Base-by-base conservation (phyloP, 1,284 basidiomycete genomes). In the Marasmius fiardii region DNA sequence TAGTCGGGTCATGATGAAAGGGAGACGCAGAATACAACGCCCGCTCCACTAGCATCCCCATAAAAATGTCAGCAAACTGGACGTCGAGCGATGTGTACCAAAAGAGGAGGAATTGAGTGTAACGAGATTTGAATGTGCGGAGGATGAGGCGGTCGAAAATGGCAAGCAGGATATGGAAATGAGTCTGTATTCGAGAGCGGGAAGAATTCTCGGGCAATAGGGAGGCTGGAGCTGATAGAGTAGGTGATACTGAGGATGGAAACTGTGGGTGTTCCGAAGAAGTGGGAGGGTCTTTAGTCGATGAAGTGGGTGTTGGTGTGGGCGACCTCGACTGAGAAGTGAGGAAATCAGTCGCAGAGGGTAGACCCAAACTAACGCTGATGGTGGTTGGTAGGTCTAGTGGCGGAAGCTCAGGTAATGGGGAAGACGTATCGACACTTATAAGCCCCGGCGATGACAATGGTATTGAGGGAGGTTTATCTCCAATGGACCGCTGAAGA, bases 31-130 rank as follows among this genome's bases (percentile, higher is more conserved):
- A 79, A 60, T 95, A 86, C 12, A 98, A 74, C 0, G 95, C 93
- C 58, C 92, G 88, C 18, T 90, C 89, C 44, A 98, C 88, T 24
- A 99, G 86, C 65, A 95, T 85, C 43, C 95, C 95, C 56, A 95
- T 90, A 68, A 99, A 98, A 56, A 93, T 81, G 69, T 99, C 96
- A 43, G 91, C 85, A 65, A 95, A 98, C 57, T 93, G 86, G 7
- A 88, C 77, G 61, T 95, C 88, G 54, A 97, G 85, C 1, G 95
- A 97, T 21, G 93, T 83, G 67, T 90, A 94, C 88, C 93, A 96
- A 78, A 99, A 99, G 45, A 99, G 67, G 58, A 99, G 80, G 73
- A 99, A 99, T 65, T 99, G 97, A 1, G 95, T 95, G 69, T 99
- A 96, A 43, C 96, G 91, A 0, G 94, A 98, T 68, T 95, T 94